Percentiles rank a stretch among this genome's conserved stretches.
These are phyloP conservation scores for Dioscorea alata DNA, from an alignment of 106 monocot species.

Conservation along the genomic window DNA sequence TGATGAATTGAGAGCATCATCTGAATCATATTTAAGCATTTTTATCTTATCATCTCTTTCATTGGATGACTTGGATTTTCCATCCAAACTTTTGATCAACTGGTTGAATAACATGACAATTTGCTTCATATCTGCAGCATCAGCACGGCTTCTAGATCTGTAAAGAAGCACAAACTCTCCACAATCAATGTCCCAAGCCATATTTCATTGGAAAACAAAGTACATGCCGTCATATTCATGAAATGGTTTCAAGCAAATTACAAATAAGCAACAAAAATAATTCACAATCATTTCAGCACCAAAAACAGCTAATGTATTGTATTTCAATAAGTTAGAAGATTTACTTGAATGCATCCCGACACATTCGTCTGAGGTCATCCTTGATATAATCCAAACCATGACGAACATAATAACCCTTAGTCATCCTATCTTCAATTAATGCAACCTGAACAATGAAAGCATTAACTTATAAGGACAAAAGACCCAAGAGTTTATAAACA, in stretches of 20 bases:
- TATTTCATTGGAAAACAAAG: neutral
- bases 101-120: constrained; percentile 63
- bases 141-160: constrained; percentile 57
- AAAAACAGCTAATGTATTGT: neutral
- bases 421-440: constrained; percentile 85
- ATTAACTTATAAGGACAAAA: neutral
- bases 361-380: constrained; percentile 90
- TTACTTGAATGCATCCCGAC: constrained; percentile 89
- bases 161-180: neutral
- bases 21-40: constrained; percentile 36
- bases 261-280: too few relatives aligned
- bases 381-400: constrained; percentile 77
- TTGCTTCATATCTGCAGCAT: constrained; percentile 63
- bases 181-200: neutral
- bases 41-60: constrained; percentile 33
- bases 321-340: neutral
- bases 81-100: constrained; percentile 61
- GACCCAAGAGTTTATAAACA: neutral
- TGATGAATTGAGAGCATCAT: constrained; percentile 31
- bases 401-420: constrained; percentile 80
- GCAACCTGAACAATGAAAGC: constrained; percentile 54
- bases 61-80: constrained; percentile 41
- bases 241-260: too few relatives aligned
- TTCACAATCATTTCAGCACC: too few relatives aligned
- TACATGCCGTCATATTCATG: neutral